Conservation (phyloP, 805 yeast genomes). For the Lachancea sp. region DNA sequence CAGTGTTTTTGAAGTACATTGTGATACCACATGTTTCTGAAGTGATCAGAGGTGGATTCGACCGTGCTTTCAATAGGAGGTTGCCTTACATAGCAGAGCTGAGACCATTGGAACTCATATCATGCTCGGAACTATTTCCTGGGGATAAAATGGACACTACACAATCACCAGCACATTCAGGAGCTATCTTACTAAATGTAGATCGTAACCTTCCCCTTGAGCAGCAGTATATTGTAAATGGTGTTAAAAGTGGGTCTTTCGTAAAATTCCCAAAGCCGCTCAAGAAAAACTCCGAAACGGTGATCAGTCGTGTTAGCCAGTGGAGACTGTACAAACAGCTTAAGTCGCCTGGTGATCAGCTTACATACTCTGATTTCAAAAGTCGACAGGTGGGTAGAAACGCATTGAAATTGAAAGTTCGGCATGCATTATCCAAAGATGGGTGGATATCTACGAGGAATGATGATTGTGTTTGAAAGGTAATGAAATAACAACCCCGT, state of each 20-base stretch:
- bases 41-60: constrained; percentile 3
- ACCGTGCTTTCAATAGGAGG: constrained; percentile 15
- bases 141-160: constrained; percentile 15
- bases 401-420: constrained; percentile 26
- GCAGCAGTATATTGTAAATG: constrained; percentile 43
- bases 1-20: constrained; percentile 39
- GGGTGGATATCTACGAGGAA: constrained; percentile 42
- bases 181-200: constrained; percentile 13
- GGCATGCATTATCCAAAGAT: constrained; percentile 30
- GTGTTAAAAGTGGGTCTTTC: constrained; percentile 54
- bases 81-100: background rate
- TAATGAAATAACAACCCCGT: constrained; percentile 12
- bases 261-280: constrained; percentile 40
- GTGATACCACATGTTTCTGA: constrained; percentile 37
- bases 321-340: constrained; percentile 18
- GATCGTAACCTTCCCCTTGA: background rate
- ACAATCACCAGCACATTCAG: constrained; percentile 21
- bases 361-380: constrained; percentile 34
- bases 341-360: constrained; percentile 4
- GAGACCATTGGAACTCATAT: constrained; percentile 11
- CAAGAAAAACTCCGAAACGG: constrained; percentile 35
- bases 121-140: constrained; percentile 13
- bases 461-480: constrained; percentile 37
- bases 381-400: constrained; percentile 24
- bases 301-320: constrained; percentile 23